Conservation (phyloP, 2,329 filamentous ascomycete genomes). For the Stagonosporopsis chrysanthemi region DNA sequence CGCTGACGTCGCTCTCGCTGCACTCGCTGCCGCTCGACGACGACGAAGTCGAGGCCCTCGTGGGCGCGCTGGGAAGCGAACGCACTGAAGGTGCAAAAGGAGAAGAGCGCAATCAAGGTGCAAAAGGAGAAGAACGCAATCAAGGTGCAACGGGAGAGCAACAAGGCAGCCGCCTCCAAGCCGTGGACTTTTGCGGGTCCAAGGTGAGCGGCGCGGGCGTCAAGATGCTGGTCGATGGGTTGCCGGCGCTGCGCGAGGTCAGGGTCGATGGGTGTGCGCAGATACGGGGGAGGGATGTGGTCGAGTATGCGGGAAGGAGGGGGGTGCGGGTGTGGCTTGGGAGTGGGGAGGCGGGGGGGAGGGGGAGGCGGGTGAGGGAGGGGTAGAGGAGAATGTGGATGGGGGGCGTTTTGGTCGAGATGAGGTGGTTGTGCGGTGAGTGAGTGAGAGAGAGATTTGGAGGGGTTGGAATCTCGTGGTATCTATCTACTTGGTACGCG, state of each 20-base stretch:
- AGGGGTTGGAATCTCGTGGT: too few relatives aligned
- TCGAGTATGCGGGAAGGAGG: conserved; percentile 50
- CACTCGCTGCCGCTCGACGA: conserved; percentile 35
- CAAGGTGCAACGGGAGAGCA: too few relatives aligned
- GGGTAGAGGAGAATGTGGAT: background rate
- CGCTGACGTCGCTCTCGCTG: conserved; percentile 28
- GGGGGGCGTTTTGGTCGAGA: too few relatives aligned
- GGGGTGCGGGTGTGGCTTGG: conserved; percentile 37
- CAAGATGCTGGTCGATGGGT: conserved; percentile 45
- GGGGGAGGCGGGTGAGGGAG: conserved; percentile 24
- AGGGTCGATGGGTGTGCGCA: conserved; percentile 46
- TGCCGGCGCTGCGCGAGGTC: conserved; percentile 39
- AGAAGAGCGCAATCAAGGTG: too few relatives aligned
- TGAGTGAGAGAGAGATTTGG: too few relatives aligned
- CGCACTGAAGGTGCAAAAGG: too few relatives aligned
- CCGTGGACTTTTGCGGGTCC: conserved; percentile 48
- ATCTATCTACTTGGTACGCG: too few relatives aligned
- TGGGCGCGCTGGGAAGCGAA: background rate
- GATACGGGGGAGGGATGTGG: conserved; percentile 49
- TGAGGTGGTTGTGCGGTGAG: too few relatives aligned
- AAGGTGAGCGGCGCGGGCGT: conserved; percentile 53
- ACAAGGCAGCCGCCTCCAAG: conserved; percentile 15
- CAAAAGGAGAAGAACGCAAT: too few relatives aligned
- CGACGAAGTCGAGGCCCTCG: conserved; percentile 40
- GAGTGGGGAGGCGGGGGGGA: conserved; percentile 29